phyloP scores from a whole-genome alignment of 2,329 filamentous ascomycete genomes.

The Cladosporium velox region DNA sequence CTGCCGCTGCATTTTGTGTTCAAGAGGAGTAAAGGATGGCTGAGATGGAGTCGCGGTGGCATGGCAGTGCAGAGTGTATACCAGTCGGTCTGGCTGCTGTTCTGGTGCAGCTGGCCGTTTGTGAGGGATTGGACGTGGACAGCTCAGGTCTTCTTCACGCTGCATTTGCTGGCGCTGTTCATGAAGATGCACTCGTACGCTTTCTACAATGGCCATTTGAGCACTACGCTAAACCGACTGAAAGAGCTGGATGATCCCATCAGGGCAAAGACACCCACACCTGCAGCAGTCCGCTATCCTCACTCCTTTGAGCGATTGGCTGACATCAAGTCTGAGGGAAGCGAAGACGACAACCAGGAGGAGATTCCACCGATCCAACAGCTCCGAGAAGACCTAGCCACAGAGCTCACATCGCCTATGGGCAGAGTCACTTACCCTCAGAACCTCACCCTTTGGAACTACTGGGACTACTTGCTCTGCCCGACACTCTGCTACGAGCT shows the following conservation, averaged over 20 bases:
- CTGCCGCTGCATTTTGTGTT: slow-evolving; percentile 73
- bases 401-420: slow-evolving; percentile 86
- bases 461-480: slow-evolving; percentile 82
- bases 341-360: slow-evolving; percentile 41
- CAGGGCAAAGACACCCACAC: slow-evolving; percentile 48
- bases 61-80: slow-evolving; percentile 80
- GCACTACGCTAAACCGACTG: slow-evolving; percentile 80
- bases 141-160: slow-evolving; percentile 87
- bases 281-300: slow-evolving; percentile 68
- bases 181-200: slow-evolving; percentile 99
- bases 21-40: slow-evolving; percentile 55
- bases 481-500: slow-evolving; percentile 97
- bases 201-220: slow-evolving; percentile 96
- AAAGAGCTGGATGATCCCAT: slow-evolving; percentile 73
- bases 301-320: slow-evolving; percentile 16
- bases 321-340: slow-evolving; percentile 33
- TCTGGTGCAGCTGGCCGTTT: slow-evolving; percentile 81
- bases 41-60: slow-evolving; percentile 78
- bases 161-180: slow-evolving; percentile 86
- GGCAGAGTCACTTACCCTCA: slow-evolving; percentile 86
- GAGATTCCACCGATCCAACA: slow-evolving; percentile 54
- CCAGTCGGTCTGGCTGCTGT: slow-evolving; percentile 73
- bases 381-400: slow-evolving; percentile 82
- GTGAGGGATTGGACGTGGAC: slow-evolving; percentile 93
- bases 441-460: slow-evolving; percentile 83